Evolutionary conservation across 495 filamentous ascomycete genomes (phyloP).

Genomic region (Trypethelium eluteriae): DNA sequence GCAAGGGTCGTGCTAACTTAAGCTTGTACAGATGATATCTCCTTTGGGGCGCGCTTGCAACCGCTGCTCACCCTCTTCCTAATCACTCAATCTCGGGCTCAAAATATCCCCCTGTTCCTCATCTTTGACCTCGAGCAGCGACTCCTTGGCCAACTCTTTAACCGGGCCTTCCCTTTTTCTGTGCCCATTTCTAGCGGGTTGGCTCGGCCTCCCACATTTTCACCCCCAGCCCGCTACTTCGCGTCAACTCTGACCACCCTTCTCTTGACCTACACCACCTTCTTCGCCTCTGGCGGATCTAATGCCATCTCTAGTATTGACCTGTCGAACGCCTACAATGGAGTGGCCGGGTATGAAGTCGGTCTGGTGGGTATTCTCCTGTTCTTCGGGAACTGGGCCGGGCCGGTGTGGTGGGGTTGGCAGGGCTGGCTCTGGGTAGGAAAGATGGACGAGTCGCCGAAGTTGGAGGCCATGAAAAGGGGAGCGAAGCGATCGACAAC

Average conservation of each 20-base stretch:
- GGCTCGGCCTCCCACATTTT: background rate
- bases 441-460: background rate
- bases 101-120: slow-evolving; percentile 77
- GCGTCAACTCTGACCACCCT: slow-evolving; percentile 29
- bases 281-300: slow-evolving; percentile 85
- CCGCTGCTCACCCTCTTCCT: slow-evolving; percentile 69
- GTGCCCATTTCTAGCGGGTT: background rate
- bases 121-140: slow-evolving; percentile 50
- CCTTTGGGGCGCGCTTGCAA: slow-evolving; percentile 44
- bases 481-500: background rate
- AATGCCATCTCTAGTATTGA: slow-evolving; percentile 81
- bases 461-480: slow-evolving; percentile 12
- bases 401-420: slow-evolving; percentile 77
- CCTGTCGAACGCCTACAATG: slow-evolving; percentile 45
- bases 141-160: slow-evolving; percentile 10
- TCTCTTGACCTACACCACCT: slow-evolving; percentile 45
- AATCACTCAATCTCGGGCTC: slow-evolving; percentile 73
- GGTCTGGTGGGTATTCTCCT: slow-evolving; percentile 64
- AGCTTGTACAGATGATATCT: slow-evolving; percentile 9
- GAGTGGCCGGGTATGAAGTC: slow-evolving; percentile 48
- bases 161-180: background rate
- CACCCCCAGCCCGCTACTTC: background rate
- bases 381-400: slow-evolving; percentile 86
- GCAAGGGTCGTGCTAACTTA: background rate
- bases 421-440: slow-evolving; percentile 44